Evolutionary conservation across 805 yeast genomes (phyloP), one percentile per base, ranked within the genome.

Genomic region (Starmerella stigmatis): DNA sequence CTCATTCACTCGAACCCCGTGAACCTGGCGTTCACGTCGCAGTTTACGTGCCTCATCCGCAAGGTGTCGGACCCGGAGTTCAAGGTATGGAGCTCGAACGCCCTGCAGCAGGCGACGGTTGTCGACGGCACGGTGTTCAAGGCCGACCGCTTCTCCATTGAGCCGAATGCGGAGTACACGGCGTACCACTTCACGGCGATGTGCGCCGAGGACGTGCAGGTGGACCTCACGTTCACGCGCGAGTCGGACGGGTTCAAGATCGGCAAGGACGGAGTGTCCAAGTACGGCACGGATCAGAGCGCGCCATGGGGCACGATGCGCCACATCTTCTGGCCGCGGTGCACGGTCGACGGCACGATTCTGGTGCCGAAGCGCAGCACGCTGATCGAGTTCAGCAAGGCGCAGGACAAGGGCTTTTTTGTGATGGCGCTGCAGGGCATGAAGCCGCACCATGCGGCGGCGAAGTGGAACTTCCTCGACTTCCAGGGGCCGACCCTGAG

Each of bases 361-460:
- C 70, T 66, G 32, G 62, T 72, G 62, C 60, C 63, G 53, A 65
- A 64, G 49, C 52, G 58, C 28, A 56, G 47, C 45, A 57, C 55
- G 49, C 51, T 57, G 3, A 57, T 70, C 41, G 68, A 64, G 23
- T 54, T 67, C 36, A 4, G 25, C 15, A 20, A 29, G 35, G 40
- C 11, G 27, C 45, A 52, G 27, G 67, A 66, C 22, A 55, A 49
- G 15, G 72, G 86, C 41, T 82, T 92, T 94, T 88, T 78, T 60
- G 95, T 89, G 44, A 80, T 84, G 89, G 98, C 98, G 6, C 68
- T 86, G 55, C 98, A 92, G 69, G 97, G 97, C 50, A 88, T 92
- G 97, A 92, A 92, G 65, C 98, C 98, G 8, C 96, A 92, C 65
- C 98, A 92, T 66, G 96, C 96, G 28, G 98, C 98, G 46, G 85